Evolutionary conservation across 371 early-diverging fungal species (phyloP), one percentile per base, ranked within the genome.

Genomic region (Chytridium lagenaria): DNA sequence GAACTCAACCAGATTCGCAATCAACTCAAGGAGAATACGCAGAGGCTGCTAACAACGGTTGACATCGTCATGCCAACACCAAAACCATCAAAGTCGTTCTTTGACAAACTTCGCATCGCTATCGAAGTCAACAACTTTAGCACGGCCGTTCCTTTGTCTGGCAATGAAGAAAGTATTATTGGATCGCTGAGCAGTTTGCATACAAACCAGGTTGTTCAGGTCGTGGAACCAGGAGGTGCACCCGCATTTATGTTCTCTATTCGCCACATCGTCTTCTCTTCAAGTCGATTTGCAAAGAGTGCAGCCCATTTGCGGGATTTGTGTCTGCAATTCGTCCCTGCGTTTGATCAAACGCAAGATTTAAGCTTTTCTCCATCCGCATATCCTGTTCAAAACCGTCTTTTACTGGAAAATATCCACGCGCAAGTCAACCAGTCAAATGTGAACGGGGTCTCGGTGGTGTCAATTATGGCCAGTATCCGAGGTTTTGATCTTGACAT

Each of bases 331-430:
- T 94, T 92, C 77, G 91, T 94, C 19, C 84, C 89, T 19, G 69
- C 78, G 16, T 92, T 94, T 78, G 90, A 94, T 71, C 89, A 88
- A 72, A 83, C 83, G 73, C 88, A 90, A 28, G 90, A 91, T 37
- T 84, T 88, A 0, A 88, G 89, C 71, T 94, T 92, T 75, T 70
- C 86, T 34, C 88, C 92, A 0, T 76, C 86, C 0, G 82, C 85
- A 5, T 92, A 93, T 74, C 82, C 88, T n/a, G 86, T 86, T 28
- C 86, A 88, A 83, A 94, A 94, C 67, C 86, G 89, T 19, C 76
- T 92, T 67, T 65, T 81, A 16, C 76, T 92, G 37, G 91, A 90
- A 0, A 83, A 80, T 3, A 87, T 92, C 33, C 50, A 28, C 2
- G 74, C 74, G 3, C 39, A 70, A 7, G 36, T 74, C 7, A 68